Evolutionary conservation across 2,329 filamentous ascomycete genomes (phyloP), one percentile per base, ranked within the genome.

Genomic region (Chalaropsis ovoidea): DNA sequence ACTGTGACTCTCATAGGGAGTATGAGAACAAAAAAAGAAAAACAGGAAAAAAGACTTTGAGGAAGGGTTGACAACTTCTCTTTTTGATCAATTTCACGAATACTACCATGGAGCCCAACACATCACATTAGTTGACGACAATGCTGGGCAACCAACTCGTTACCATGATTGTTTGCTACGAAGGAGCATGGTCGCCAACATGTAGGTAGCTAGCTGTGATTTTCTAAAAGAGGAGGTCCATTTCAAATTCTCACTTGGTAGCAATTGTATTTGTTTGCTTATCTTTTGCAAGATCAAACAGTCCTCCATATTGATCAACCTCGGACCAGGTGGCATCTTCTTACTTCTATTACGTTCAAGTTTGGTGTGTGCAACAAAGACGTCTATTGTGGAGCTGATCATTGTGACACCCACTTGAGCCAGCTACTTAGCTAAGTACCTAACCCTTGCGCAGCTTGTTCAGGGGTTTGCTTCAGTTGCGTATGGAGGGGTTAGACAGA

Each of bases 331-430:
- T n/a, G n/a, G n/a, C n/a, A n/a, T n/a, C n/a, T 10, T 13, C 17
- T 47, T 47, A n/a, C 45, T 49, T 24, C 5, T 49, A 22, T 22
- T 15, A 27, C 17, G 3, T 6, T 64, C 43, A 27, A 49, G 19
- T 17, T 31, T 35, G n/a, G 24, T 10, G 54, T 39, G 54, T 58
- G 54, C 27, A 58, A 58, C 54, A 58, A 35, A 17, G 54, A 58
- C 54, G 54, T 58, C 24, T 19, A 58, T 1, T 39, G 54, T 58
- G 54, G 54, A 10, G 19, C 54, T 22, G 7, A 35, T 39, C 13
- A 17, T 31, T 58, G 54, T 58, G 27, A 58, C 54, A 47, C 43
- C 43, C 3, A 19, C 3, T 13, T 19, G n/a, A 19, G 5, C 17
- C 10, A 39, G 24, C 27, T 19, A 11, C 27, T 0, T 39, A 19